Percentiles rank a stretch among this genome's conserved stretches.
Evolutionary conservation across 139 green algal genomes (phyloP).

Genomic region (Trebouxia sp.): DNA sequence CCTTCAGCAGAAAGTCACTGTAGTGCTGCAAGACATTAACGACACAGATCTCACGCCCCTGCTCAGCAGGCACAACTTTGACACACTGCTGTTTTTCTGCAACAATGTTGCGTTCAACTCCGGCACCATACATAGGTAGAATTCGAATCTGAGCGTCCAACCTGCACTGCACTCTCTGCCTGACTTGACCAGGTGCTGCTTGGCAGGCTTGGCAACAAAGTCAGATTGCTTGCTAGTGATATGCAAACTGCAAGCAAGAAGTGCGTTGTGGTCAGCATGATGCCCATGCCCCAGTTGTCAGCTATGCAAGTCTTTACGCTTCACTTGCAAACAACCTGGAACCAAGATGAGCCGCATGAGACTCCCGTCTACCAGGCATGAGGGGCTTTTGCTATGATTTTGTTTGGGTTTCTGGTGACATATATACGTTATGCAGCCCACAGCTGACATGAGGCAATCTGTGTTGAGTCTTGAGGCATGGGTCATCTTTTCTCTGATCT

Average conservation of each 20-base stretch:
- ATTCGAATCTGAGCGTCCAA: background rate
- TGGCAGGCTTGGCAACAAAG: background rate
- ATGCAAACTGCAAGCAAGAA: background rate
- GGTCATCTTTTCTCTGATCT: too few species aligned
- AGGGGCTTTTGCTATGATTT: too few species aligned
- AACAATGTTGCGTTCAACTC: slow-evolving; percentile 19
- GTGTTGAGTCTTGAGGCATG: too few species aligned
- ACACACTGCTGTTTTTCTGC: slow-evolving; percentile 10
- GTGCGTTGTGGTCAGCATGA: slow-evolving; percentile 15
- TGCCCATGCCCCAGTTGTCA: background rate
- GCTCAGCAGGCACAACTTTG: background rate
- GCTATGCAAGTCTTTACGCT: background rate
- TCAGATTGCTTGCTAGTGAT: background rate
- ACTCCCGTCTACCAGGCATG: background rate
- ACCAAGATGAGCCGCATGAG: background rate
- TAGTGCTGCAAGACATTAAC: background rate
- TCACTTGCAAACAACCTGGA: background rate
- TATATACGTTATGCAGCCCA: too few species aligned
- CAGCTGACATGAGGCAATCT: too few species aligned
- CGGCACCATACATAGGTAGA: slow-evolving; percentile 10
- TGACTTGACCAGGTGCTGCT: too few species aligned
- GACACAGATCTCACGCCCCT: background rate
- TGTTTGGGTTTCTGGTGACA: too few species aligned
- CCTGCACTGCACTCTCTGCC: background rate
- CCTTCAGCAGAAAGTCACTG: background rate